phyloP scores from a whole-genome alignment of 78 protist species.

The Parvularia atlantis region DNA sequence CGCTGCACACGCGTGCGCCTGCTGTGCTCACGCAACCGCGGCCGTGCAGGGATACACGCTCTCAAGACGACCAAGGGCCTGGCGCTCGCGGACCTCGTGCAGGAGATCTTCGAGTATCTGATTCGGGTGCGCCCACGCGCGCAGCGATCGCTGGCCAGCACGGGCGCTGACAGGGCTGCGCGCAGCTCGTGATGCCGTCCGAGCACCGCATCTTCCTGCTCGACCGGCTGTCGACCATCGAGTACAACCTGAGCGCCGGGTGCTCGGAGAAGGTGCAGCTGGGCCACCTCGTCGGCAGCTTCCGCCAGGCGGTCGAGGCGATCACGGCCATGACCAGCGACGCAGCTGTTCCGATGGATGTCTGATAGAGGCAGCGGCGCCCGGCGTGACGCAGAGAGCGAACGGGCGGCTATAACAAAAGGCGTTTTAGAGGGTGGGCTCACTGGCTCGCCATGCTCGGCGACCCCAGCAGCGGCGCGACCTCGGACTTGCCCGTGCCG shows the following conservation, averaged over 20 bases:
- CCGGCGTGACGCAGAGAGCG: too few species aligned
- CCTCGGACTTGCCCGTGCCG: too few species aligned
- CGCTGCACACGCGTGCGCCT: background rate
- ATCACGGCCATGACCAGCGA: too few species aligned
- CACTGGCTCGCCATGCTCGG: too few species aligned
- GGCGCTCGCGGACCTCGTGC: constrained; percentile 31
- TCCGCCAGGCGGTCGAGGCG: constrained; percentile 6
- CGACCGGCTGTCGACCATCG: constrained; percentile 16
- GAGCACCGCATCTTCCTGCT: background rate
- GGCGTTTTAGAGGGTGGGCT: too few species aligned
- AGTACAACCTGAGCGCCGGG: constrained; percentile 17
- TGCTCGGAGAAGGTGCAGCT: constrained; percentile 20
- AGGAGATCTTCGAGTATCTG: background rate
- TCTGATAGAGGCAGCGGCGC: too few species aligned
- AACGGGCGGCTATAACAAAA: too few species aligned
- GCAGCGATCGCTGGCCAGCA: too few species aligned
- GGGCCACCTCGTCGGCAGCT: constrained; percentile 21
- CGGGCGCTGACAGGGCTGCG: background rate
- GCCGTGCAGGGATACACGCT: background rate
- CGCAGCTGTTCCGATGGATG: too few species aligned
- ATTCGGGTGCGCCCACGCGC: too few species aligned
- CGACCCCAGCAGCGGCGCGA: too few species aligned
- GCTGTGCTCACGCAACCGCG: background rate
- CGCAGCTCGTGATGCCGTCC: background rate
- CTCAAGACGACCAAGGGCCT: constrained; percentile 14